Conservation (phyloP, 1,284 basidiomycete species). For the Gymnopus androsaceus region DNA sequence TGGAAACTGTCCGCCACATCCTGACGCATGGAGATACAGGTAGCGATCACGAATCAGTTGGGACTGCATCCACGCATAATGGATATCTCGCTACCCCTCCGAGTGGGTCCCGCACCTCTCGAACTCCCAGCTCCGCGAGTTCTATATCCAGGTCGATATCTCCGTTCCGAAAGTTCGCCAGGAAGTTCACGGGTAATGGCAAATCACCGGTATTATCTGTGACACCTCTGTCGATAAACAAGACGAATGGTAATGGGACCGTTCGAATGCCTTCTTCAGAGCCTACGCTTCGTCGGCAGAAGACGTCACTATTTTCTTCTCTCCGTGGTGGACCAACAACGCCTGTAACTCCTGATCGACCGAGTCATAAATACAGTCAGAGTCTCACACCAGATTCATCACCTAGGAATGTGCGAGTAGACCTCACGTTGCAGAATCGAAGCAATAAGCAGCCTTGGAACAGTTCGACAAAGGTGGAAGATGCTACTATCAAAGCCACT, state of each 20-base stretch:
- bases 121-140: conserved; percentile 49
- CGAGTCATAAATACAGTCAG: conserved; percentile 65
- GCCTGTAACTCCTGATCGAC: conserved; percentile 57
- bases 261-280: conserved; percentile 54
- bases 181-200: conserved; percentile 55
- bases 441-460: conserved; percentile 66
- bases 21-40: conserved; percentile 57
- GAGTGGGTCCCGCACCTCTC: conserved; percentile 44
- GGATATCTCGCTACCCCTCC: conserved; percentile 67
- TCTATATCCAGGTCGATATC: conserved; percentile 74
- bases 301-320: conserved; percentile 58
- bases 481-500: conserved; percentile 53
- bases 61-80: conserved; percentile 49
- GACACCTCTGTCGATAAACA: conserved; percentile 52
- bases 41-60: conserved; percentile 74
- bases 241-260: conserved; percentile 31
- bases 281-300: conserved; percentile 55
- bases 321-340: conserved; percentile 45
- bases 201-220: conserved; percentile 40
- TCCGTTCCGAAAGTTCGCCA: conserved; percentile 74
- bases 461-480: conserved; percentile 71
- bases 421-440: conserved; percentile 43
- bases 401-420: conserved; percentile 41
- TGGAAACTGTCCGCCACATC: conserved; percentile 70
- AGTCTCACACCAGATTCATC: conserved; percentile 72